These are phyloP conservation scores for Kuraishia floccosa DNA, from an alignment of 805 yeast genomes.

Conservation along the genomic window DNA sequence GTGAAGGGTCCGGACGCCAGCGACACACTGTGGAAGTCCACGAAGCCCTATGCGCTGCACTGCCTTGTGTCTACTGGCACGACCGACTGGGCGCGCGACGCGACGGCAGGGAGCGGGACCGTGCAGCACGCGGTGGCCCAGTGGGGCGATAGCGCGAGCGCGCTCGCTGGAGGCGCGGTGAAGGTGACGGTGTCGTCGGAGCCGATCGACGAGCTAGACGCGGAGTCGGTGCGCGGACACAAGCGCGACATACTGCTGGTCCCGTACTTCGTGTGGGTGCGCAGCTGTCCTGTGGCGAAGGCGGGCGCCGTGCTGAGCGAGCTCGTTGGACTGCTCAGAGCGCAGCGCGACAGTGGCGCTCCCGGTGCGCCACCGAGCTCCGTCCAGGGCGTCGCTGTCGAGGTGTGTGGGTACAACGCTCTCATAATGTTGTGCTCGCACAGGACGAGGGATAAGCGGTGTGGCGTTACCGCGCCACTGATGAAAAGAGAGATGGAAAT, in stretches of 20 bases:
- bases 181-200: slow-evolving; percentile 42
- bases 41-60: slow-evolving; percentile 61
- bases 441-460: slow-evolving; percentile 79
- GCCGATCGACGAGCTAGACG: slow-evolving; percentile 30
- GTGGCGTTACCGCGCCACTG: slow-evolving; percentile 91
- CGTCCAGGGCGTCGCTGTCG: slow-evolving; percentile 21
- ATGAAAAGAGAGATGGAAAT: slow-evolving; percentile 71
- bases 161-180: slow-evolving; percentile 20
- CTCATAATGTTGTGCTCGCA: slow-evolving; percentile 81
- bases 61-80: slow-evolving; percentile 76
- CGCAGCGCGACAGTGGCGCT: slow-evolving; percentile 12
- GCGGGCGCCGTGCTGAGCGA: slow-evolving; percentile 31
- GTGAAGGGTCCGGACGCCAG: slow-evolving; percentile 18
- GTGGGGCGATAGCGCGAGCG: slow-evolving; percentile 12
- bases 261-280: slow-evolving; percentile 68
- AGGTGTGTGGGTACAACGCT: slow-evolving; percentile 26
- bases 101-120: slow-evolving; percentile 28
- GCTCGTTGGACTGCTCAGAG: slow-evolving; percentile 28
- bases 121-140: slow-evolving; percentile 12
- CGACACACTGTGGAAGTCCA: slow-evolving; percentile 53
- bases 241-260: slow-evolving; percentile 53
- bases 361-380: slow-evolving; percentile 8
- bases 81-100: slow-evolving; percentile 76
- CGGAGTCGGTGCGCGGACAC: slow-evolving; percentile 27
- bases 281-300: slow-evolving; percentile 30